Percentiles rank a stretch among this genome's conserved stretches.
Evolutionary conservation across 352 stramenopile genomes (phyloP).

Genomic region (Elongisporangium anandrum): DNA sequence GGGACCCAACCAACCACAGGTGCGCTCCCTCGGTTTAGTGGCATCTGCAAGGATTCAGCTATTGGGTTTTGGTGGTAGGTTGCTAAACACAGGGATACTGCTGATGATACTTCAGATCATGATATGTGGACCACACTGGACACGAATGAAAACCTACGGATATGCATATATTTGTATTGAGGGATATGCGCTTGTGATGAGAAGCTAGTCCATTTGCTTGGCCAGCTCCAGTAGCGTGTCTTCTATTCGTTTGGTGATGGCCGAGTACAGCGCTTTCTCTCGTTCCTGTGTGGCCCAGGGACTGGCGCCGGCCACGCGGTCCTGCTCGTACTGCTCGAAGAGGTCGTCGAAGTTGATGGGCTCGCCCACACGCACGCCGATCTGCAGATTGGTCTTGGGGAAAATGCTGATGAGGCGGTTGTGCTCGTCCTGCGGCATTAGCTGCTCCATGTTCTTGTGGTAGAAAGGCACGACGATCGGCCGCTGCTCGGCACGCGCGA

Average conservation of each 20-base stretch:
- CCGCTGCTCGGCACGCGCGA: conserved; percentile 59
- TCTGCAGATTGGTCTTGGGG: conserved; percentile 38
- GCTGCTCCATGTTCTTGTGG: conserved; percentile 83
- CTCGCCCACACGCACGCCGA: conserved; percentile 62
- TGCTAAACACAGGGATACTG: neutral
- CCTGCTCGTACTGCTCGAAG: conserved; percentile 51
- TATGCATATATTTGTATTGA: neutral
- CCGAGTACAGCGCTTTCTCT: conserved; percentile 77
- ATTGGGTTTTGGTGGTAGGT: neutral
- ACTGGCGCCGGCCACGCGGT: conserved; percentile 36
- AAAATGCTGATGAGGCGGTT: conserved; percentile 71
- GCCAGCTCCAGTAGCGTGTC: conserved; percentile 61
- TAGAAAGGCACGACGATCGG: conserved; percentile 85
- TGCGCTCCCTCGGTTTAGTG: neutral
- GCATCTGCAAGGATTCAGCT: neutral
- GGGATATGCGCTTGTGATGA: neutral
- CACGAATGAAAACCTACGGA: neutral
- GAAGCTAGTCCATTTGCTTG: conserved; percentile 13
- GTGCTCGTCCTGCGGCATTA: conserved; percentile 80
- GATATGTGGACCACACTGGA: neutral
- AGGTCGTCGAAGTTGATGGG: conserved; percentile 82
- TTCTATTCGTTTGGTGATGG: conserved; percentile 84
- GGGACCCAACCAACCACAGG: neutral
- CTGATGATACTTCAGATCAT: neutral
- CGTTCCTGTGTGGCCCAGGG: conserved; percentile 58